A percentile compares a stretch with the other conserved stretches of the same genome.
phyloP scores from a whole-genome alignment of 164 flowering plant species.

The Macadamia integrifolia region DNA sequence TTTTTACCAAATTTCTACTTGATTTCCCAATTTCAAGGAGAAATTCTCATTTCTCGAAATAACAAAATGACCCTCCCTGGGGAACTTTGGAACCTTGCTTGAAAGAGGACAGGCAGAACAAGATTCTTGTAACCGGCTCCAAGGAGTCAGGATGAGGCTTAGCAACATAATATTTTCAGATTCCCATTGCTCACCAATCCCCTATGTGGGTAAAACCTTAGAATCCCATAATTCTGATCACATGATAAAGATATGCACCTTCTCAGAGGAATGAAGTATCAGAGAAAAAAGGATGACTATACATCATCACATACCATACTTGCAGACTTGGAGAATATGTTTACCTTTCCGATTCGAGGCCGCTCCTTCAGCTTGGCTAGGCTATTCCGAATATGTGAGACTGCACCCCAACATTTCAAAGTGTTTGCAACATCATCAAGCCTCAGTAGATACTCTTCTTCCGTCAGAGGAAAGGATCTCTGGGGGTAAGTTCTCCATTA shows the following conservation, averaged over 20 bases:
- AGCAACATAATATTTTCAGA: too few species aligned
- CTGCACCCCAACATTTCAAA: conserved; percentile 98
- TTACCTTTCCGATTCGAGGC: conserved; percentile 96
- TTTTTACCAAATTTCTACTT: too few species aligned
- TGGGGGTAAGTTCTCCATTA: conserved; percentile 20
- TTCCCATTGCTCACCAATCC: too few species aligned
- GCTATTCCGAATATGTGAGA: conserved; percentile 86
- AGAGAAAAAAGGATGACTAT: not conserved
- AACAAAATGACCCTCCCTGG: too few species aligned
- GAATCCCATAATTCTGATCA: not conserved
- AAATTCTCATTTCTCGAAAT: too few species aligned
- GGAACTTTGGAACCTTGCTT: too few species aligned
- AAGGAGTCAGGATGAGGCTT: too few species aligned
- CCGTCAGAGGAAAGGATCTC: conserved; percentile 95
- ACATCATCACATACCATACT: not conserved
- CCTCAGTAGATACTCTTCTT: conserved; percentile 92
- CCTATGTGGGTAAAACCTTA: too few species aligned
- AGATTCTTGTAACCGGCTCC: too few species aligned
- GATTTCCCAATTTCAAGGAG: too few species aligned
- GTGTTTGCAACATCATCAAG: conserved; percentile 91
- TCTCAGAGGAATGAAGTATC: not conserved
- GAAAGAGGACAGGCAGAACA: too few species aligned
- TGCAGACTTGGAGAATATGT: not conserved
- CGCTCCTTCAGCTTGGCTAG: conserved; percentile 75
- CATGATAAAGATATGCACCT: not conserved